These are phyloP conservation scores for Russula brevipes DNA, from an alignment of 768 basidiomycete species.

Conservation along the genomic window DNA sequence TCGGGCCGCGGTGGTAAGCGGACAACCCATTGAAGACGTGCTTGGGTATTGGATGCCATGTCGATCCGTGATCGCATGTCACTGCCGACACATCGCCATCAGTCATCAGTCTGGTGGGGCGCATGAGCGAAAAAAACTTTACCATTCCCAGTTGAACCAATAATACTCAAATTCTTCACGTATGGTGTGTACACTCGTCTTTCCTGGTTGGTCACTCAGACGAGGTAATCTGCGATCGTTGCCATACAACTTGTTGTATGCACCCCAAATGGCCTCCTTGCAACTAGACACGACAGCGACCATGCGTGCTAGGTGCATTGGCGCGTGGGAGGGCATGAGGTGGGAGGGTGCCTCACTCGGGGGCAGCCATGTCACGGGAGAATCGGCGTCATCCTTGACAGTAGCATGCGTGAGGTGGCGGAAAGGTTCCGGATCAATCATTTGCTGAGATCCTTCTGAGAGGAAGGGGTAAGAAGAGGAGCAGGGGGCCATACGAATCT, in stretches of 20 bases:
- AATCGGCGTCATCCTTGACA: slow-evolving; percentile 15
- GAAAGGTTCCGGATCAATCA: slow-evolving; percentile 22
- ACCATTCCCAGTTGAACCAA: slow-evolving; percentile 72
- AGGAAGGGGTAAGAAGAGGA: background rate
- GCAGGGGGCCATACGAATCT: slow-evolving; percentile 14
- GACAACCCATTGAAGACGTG: slow-evolving; percentile 49
- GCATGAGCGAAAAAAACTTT: background rate
- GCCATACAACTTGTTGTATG: slow-evolving; percentile 48
- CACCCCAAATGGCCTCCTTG: slow-evolving; percentile 64
- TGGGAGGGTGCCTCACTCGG: slow-evolving; percentile 27
- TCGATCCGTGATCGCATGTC: slow-evolving; percentile 73
- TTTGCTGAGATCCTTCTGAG: background rate
- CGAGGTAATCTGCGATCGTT: slow-evolving; percentile 34
- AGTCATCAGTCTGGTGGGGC: background rate
- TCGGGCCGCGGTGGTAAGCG: slow-evolving; percentile 32
- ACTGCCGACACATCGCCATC: slow-evolving; percentile 33
- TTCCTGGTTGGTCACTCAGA: slow-evolving; percentile 27
- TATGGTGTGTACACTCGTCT: slow-evolving; percentile 31
- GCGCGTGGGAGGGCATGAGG: slow-evolving; percentile 42
- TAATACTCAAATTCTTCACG: slow-evolving; percentile 60
- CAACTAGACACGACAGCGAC: slow-evolving; percentile 55
- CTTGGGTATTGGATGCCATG: slow-evolving; percentile 47
- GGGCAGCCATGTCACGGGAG: slow-evolving; percentile 6
- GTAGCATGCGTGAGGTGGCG: slow-evolving; percentile 19
- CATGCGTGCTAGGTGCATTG: slow-evolving; percentile 61